Evolutionary conservation across 2,329 filamentous ascomycete genomes (phyloP).

Genomic region (Hymenoscyphus scutula): DNA sequence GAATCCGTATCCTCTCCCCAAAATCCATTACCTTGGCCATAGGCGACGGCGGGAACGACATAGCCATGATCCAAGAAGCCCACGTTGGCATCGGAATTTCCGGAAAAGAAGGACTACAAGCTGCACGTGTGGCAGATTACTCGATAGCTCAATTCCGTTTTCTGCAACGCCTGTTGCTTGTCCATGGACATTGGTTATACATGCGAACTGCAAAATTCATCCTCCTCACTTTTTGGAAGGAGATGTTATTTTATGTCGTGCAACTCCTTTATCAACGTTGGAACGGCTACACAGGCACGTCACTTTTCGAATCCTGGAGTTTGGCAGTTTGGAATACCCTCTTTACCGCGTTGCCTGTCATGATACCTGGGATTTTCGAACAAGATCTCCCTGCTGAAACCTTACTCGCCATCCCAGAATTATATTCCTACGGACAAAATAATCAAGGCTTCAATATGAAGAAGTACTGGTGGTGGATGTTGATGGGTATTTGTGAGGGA

Average conservation of each 20-base stretch:
- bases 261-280: slow-evolving; percentile 79
- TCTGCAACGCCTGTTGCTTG: slow-evolving; percentile 73
- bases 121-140: slow-evolving; percentile 84
- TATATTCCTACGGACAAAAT: slow-evolving; percentile 79
- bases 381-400: slow-evolving; percentile 81
- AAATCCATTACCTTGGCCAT: slow-evolving; percentile 80
- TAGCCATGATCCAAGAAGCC: slow-evolving; percentile 87
- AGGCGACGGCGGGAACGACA: slow-evolving; percentile 87
- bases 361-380: slow-evolving; percentile 86
- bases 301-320: slow-evolving; percentile 79
- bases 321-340: slow-evolving; percentile 89
- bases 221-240: slow-evolving; percentile 86
- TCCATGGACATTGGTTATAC: slow-evolving; percentile 89
- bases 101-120: slow-evolving; percentile 85
- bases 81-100: slow-evolving; percentile 90
- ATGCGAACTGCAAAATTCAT: slow-evolving; percentile 83
- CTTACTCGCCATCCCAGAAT: slow-evolving; percentile 80
- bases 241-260: slow-evolving; percentile 75
- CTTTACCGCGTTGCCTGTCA: slow-evolving; percentile 82
- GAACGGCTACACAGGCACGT: slow-evolving; percentile 85
- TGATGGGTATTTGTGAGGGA: slow-evolving; percentile 70
- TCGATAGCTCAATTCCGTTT: slow-evolving; percentile 88
- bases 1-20: slow-evolving; percentile 69
- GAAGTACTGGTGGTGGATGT: slow-evolving; percentile 75
- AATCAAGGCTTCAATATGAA: slow-evolving; percentile 73